Evolutionary conservation across 2,329 filamentous ascomycete genomes (phyloP).

Genomic region (Penicillium sp.): DNA sequence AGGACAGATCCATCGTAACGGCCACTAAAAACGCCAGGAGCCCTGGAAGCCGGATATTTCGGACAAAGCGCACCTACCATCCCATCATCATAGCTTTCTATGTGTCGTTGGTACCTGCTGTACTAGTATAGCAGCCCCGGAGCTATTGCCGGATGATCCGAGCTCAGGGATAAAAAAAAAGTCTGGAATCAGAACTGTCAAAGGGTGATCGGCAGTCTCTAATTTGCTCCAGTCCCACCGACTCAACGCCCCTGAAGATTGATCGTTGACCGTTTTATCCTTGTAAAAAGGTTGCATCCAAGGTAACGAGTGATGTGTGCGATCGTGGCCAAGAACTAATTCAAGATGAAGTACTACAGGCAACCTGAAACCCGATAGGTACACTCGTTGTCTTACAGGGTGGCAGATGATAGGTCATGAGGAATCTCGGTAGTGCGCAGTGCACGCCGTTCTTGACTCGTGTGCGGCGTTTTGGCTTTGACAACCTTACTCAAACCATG

Average conservation of each 20-base stretch:
- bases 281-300: neutral
- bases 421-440: neutral
- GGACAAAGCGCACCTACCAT: neutral
- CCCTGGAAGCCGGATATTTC: neutral
- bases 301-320: neutral
- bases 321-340: neutral
- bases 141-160: neutral
- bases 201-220: constrained; percentile 6
- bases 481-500: neutral
- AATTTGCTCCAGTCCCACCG: constrained; percentile 4
- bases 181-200: neutral
- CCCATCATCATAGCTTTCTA: neutral
- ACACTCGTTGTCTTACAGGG: neutral
- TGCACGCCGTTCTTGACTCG: neutral
- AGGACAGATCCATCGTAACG: constrained; percentile 1
- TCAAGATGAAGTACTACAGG: neutral
- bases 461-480: neutral
- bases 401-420: neutral
- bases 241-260: neutral
- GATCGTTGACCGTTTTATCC: neutral
- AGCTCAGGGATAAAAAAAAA: neutral
- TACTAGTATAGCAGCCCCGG: constrained; percentile 1
- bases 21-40: neutral
- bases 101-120: neutral
- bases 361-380: neutral